Conservation (phyloP, 1,284 basidiomycete genomes). For the Ustilago cynodontis region DNA sequence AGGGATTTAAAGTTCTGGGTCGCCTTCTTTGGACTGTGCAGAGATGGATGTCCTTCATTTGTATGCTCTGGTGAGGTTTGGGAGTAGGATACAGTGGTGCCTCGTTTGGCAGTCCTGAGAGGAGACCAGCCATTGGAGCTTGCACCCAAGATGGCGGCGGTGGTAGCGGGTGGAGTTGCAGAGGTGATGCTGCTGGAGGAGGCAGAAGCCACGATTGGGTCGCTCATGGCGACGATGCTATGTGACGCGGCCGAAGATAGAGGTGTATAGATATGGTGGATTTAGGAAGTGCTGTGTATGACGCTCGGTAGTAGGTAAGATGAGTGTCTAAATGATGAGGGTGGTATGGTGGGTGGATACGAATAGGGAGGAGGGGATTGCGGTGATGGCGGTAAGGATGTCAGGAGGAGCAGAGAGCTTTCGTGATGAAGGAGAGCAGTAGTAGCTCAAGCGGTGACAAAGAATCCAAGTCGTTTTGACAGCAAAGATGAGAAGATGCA, state of each 20-base stretch:
- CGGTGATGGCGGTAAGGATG: neutral
- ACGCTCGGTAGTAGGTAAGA: neutral
- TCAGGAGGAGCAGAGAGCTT: neutral
- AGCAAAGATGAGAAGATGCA: neutral
- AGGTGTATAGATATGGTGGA: neutral
- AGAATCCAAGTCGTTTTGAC: neutral
- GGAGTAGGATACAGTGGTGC: constrained; percentile 34
- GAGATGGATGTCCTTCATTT: constrained; percentile 43
- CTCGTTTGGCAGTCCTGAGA: constrained; percentile 35
- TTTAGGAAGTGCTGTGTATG: neutral
- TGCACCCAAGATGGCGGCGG: constrained; percentile 60
- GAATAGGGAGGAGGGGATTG: neutral
- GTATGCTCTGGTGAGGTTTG: constrained; percentile 30
- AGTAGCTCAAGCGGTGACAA: too few relatives aligned
- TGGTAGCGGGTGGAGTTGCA: constrained; percentile 49
- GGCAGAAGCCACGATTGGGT: constrained; percentile 10
- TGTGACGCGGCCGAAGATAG: neutral
- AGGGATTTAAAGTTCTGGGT: constrained; percentile 55
- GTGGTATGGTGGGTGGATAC: neutral
- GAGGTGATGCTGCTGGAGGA: constrained; percentile 11
- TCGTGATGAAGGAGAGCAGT: neutral
- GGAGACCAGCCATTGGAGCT: constrained; percentile 63
- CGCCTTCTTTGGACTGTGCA: constrained; percentile 46
- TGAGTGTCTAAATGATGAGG: neutral
- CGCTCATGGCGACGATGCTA: constrained; percentile 35